Percentiles rank a stretch among this genome's conserved stretches.
Conservation (phyloP, 2,329 filamentous ascomycete genomes). For the Aspergillus sojae region DNA sequence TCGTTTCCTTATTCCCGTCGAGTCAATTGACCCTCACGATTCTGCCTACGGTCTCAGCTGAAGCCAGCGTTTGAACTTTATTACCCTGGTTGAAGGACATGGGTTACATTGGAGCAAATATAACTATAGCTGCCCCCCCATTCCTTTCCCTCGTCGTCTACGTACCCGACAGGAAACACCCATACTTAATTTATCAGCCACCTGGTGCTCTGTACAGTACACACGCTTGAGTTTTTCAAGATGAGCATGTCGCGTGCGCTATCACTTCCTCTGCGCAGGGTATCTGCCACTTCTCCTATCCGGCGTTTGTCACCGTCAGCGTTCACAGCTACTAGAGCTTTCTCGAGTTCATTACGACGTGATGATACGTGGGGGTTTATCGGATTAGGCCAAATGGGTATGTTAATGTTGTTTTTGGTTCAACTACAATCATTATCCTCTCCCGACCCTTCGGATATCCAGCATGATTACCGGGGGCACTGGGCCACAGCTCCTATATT, state of each 20-base stretch:
- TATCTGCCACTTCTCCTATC: slow-evolving; percentile 10
- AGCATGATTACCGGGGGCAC: neutral
- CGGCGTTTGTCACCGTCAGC: neutral
- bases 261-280: slow-evolving; percentile 18
- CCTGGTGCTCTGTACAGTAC: no score
- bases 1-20: neutral
- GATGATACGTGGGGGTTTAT: slow-evolving; percentile 62
- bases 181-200: neutral
- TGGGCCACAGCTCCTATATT: neutral
- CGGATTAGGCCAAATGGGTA: slow-evolving; percentile 64
- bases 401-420: slow-evolving; percentile 21
- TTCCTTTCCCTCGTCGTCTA: neutral
- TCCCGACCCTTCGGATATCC: neutral
- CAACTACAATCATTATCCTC: neutral
- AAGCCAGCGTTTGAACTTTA: slow-evolving; percentile 1
- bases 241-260: slow-evolving; percentile 21
- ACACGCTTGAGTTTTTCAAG: neutral
- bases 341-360: slow-evolving; percentile 50
- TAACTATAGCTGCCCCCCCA: neutral
- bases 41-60: neutral
- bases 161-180: neutral
- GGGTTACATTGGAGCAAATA: neutral
- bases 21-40: neutral
- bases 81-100: neutral
- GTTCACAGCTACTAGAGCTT: slow-evolving; percentile 32